These are phyloP conservation scores for Dentipellis fragilis DNA, from an alignment of 768 basidiomycete species.

Conservation along the genomic window DNA sequence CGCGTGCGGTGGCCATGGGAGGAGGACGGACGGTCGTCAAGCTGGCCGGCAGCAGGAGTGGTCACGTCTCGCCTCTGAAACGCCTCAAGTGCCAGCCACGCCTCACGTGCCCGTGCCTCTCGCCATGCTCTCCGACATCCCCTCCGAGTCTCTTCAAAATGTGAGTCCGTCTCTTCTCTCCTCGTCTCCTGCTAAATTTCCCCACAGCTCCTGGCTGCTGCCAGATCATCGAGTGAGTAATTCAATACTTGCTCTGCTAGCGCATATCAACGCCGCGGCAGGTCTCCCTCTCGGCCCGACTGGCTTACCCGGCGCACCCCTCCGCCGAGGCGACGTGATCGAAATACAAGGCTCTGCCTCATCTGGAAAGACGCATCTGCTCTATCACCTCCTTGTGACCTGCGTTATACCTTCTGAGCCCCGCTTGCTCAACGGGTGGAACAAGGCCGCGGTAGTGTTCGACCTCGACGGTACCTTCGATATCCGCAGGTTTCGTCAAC, in stretches of 20 bases:
- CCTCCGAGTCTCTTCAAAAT: too few relatives aligned
- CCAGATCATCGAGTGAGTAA: too few relatives aligned
- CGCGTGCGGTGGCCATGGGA: constrained; percentile 12
- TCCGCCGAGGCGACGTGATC: constrained; percentile 52
- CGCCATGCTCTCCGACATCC: too few relatives aligned
- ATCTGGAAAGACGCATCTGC: constrained; percentile 72
- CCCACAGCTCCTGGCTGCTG: too few relatives aligned
- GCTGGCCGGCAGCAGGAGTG: constrained; percentile 1
- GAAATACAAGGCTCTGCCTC: constrained; percentile 69
- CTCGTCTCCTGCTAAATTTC: too few relatives aligned
- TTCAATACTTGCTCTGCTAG: too few relatives aligned
- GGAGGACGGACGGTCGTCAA: background rate
- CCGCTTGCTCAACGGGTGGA: constrained; percentile 38
- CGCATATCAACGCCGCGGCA: too few relatives aligned
- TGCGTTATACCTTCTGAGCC: constrained; percentile 41
- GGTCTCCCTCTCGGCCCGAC: too few relatives aligned
- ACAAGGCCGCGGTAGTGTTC: constrained; percentile 53
- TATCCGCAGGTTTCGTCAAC: constrained; percentile 37
- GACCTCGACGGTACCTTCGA: constrained; percentile 66
- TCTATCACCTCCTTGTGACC: constrained; percentile 51
- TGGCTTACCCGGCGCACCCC: constrained; percentile 9
- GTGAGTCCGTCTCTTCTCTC: too few relatives aligned
- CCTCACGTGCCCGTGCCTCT: too few relatives aligned
- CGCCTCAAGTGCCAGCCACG: too few relatives aligned
- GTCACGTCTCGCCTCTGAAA: background rate